phyloP scores from a whole-genome alignment of 2,329 filamentous ascomycete species.

The Zymoseptoria ardabiliae region DNA sequence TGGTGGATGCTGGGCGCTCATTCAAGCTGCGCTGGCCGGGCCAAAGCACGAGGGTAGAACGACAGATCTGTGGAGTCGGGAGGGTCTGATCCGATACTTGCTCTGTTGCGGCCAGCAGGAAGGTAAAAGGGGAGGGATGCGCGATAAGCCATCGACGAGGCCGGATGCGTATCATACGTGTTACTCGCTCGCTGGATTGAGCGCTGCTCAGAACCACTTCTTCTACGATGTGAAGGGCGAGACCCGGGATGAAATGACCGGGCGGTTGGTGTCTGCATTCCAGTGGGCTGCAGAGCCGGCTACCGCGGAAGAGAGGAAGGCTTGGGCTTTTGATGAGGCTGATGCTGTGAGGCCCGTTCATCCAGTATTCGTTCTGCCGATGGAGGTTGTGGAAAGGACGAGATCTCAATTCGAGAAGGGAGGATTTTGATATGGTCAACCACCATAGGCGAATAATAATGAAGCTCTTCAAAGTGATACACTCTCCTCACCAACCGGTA shows the following conservation, averaged over 20 bases:
- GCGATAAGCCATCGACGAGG: slow-evolving; percentile 88
- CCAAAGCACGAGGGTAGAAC: slow-evolving; percentile 28
- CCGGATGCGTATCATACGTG: slow-evolving; percentile 90
- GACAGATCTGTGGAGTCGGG: slow-evolving; percentile 62
- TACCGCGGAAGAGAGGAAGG: slow-evolving; percentile 44
- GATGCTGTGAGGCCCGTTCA: slow-evolving; percentile 67
- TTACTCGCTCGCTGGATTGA: slow-evolving; percentile 82
- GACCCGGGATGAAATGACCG: slow-evolving; percentile 11
- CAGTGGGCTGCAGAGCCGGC: slow-evolving; percentile 43
- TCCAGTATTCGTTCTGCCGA: slow-evolving; percentile 78
- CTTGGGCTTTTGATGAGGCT: slow-evolving; percentile 56
- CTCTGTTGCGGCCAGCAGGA: slow-evolving; percentile 71
- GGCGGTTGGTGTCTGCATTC: slow-evolving; percentile 34
- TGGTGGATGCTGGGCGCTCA: slow-evolving; percentile 84
- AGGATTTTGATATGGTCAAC: slow-evolving; percentile 9
- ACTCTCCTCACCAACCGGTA: too few species aligned
- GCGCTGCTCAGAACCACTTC: slow-evolving; percentile 65
- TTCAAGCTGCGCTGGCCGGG: slow-evolving; percentile 68
- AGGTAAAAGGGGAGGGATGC: slow-evolving; percentile 68
- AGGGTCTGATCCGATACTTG: slow-evolving; percentile 83
- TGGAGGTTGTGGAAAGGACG: slow-evolving; percentile 52
- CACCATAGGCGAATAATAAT: neutral
- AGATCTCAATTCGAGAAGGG: slow-evolving; percentile 18
- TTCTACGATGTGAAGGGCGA: slow-evolving; percentile 32
- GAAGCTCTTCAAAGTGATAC: too few species aligned